These are phyloP conservation scores for Kazachstania viticola DNA, from an alignment of 805 yeast species.

Conservation along the genomic window DNA sequence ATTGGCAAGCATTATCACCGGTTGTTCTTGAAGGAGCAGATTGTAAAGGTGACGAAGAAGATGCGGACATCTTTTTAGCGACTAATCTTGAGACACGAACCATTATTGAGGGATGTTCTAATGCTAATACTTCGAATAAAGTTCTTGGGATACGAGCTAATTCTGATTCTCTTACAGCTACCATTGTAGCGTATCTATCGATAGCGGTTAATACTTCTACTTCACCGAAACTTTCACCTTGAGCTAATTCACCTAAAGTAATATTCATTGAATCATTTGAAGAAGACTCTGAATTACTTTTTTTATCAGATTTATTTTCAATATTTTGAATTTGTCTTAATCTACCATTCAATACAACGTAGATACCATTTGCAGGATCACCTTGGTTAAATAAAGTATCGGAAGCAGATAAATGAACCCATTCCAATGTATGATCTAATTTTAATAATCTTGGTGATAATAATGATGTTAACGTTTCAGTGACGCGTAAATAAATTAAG, in stretches of 20 bases:
- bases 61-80: constrained; percentile 40
- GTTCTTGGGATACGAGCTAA: constrained; percentile 87
- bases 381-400: constrained; percentile 69
- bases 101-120: constrained; percentile 82
- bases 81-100: constrained; percentile 81
- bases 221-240: constrained; percentile 91
- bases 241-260: constrained; percentile 71
- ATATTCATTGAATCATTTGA: constrained; percentile 4
- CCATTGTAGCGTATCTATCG: constrained; percentile 52
- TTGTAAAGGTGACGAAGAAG: constrained; percentile 5
- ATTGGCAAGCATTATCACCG: constrained; percentile 10
- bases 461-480: constrained; percentile 56
- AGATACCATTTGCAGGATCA: constrained; percentile 82
- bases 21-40: too few relatives aligned
- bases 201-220: constrained; percentile 83
- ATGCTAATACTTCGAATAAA: constrained; percentile 71
- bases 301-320: constrained; percentile 9
- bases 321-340: constrained; percentile 44
- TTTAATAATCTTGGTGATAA: constrained; percentile 57
- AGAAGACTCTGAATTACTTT: constrained; percentile 3
- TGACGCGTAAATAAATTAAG: constrained; percentile 63
- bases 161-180: constrained; percentile 90
- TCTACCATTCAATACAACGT: constrained; percentile 81
- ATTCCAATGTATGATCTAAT: constrained; percentile 85
- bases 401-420: constrained; percentile 90